Evolutionary conservation across 148 eudicot species (phyloP).

Genomic region (Nyssa sinensis): DNA sequence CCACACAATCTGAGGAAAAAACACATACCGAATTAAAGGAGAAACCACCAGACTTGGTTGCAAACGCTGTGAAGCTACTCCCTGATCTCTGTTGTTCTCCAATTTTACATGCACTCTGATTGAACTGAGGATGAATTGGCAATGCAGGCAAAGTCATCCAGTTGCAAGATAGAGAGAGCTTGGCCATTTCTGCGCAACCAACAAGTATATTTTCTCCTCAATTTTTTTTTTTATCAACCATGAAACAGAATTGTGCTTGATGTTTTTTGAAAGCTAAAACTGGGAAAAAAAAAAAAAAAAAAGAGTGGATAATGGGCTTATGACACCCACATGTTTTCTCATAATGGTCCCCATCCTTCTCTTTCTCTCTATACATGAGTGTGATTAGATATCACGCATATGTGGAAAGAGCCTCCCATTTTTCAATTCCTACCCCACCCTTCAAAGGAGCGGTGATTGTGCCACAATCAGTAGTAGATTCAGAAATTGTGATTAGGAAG

Average conservation of each 20-base stretch:
- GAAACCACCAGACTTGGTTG: slow-evolving; percentile 54
- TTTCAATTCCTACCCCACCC: too few relatives aligned
- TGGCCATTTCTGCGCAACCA: not conserved
- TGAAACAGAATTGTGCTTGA: not conserved
- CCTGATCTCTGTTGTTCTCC: not conserved
- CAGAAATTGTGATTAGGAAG: too few relatives aligned
- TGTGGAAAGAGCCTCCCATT: too few relatives aligned
- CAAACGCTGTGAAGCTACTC: slow-evolving; percentile 20
- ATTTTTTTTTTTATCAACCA: not conserved
- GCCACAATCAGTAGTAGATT: too few relatives aligned
- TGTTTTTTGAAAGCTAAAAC: not conserved
- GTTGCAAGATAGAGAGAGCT: not conserved
- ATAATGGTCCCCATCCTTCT: not conserved
- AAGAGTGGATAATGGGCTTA: not conserved
- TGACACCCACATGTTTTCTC: not conserved
- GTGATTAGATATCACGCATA: too few relatives aligned
- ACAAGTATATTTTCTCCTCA: not conserved
- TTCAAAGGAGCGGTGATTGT: too few relatives aligned
- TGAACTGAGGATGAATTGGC: not conserved
- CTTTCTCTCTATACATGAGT: too few relatives aligned
- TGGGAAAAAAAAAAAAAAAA: too few relatives aligned
- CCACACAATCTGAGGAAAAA: too few relatives aligned
- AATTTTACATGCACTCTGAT: not conserved
- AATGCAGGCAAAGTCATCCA: not conserved
- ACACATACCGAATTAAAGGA: slow-evolving; percentile 51